These are phyloP conservation scores for Cryptococcus neoformans DNA, from an alignment of 1,284 basidiomycete genomes.

Conservation along the genomic window DNA sequence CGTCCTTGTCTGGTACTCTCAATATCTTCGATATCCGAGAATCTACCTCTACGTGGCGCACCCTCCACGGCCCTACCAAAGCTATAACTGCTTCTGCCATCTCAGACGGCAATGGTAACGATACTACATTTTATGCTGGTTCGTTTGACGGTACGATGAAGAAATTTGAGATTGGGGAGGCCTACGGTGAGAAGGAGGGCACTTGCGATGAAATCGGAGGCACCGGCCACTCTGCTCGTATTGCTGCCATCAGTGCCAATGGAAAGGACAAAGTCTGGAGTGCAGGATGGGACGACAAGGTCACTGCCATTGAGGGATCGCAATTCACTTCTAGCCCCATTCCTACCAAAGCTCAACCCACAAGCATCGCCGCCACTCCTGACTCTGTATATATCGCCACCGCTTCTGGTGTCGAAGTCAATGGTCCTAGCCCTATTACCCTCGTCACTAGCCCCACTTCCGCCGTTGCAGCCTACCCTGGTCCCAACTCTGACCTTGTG, in stretches of 20 bases:
- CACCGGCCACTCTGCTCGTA: constrained; percentile 65
- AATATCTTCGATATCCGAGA: constrained; percentile 78
- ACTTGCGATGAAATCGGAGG: constrained; percentile 59
- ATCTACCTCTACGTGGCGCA: constrained; percentile 58
- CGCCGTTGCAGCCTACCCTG: constrained; percentile 36
- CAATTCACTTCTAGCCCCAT: constrained; percentile 53
- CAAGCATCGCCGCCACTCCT: constrained; percentile 61
- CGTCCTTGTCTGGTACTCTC: constrained; percentile 79
- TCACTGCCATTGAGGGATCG: constrained; percentile 55
- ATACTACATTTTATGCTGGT: constrained; percentile 69
- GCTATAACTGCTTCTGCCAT: constrained; percentile 66
- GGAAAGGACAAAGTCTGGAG: constrained; percentile 60
- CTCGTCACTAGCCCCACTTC: constrained; percentile 17
- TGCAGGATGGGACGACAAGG: constrained; percentile 73
- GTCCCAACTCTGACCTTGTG: constrained; percentile 30
- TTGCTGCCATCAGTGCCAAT: constrained; percentile 59
- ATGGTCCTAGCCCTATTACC: constrained; percentile 18
- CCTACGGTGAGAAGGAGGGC: constrained; percentile 41
- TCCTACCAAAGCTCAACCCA: constrained; percentile 65
- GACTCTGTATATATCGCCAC: constrained; percentile 69
- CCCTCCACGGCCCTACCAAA: constrained; percentile 73
- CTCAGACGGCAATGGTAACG: constrained; percentile 19
- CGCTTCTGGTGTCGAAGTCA: constrained; percentile 59
- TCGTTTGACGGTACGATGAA: constrained; percentile 79
- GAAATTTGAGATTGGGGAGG: constrained; percentile 52